Base-by-base conservation (phyloP, 148 eudicot genomes). In the Amaranthus hypochondriacus region DNA sequence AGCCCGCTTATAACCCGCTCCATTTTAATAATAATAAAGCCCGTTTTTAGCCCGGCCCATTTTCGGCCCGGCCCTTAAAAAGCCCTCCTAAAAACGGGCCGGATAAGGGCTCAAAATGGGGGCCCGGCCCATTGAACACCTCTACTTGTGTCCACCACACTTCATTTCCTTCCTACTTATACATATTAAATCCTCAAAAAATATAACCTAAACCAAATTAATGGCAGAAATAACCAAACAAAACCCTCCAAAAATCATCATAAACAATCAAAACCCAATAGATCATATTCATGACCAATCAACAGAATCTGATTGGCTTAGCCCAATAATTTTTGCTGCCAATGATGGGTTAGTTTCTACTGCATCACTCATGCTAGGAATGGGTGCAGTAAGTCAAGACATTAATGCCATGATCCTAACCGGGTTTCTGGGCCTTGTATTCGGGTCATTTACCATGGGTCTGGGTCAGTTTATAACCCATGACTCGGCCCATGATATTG, bases 301-400 rank as follows among this genome's bases (percentile, higher is more conserved):
- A 47, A 65, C 13, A 48, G 28, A 12, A 39, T 18, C 53, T 13
- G 28, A 65, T 2, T 65, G 52, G 68, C 12, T 65, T 3, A 28
- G 4, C 0, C 68, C 68, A 2, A 9, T 52, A n/a, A 4, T 65
- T 8, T 48, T 65, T 0, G 21, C 68, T 4, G 53, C 53, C 68
- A 65, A 65, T 39, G 68, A 65, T 7, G 68, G 68, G 12, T 47
- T 65, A n/a, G 68, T 65, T 9, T 65, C 69, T 1, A 65, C 69
- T 2, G 69, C 69, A 46, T 65, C 69, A 5, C 69, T 65, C 69
- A 65, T 65, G 69, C 14, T 65, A 48, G 69, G 69, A 2, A 65
- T 65, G 69, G 69, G 53, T 7, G 69, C 69, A 0, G 69, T 65
- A n/a, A 48, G 69, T 15, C 53, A 65, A n/a, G 69, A 65, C 42